Conservation (phyloP, 2,329 filamentous ascomycete species). For the Arthroderma sp. region DNA sequence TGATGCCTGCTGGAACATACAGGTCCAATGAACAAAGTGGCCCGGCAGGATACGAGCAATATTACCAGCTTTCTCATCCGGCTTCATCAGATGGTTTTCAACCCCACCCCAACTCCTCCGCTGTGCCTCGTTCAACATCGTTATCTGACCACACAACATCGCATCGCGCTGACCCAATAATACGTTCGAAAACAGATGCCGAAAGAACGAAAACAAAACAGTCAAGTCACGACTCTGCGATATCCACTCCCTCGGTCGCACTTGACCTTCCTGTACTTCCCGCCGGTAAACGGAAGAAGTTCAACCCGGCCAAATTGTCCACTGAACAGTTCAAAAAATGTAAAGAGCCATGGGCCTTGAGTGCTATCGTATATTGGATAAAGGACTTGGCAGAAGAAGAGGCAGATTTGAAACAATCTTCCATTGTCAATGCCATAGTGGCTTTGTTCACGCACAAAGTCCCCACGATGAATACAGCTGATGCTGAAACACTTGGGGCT, state of each 20-base stretch:
- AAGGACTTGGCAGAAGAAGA: slow-evolving; percentile 83
- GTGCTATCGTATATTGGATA: slow-evolving; percentile 75
- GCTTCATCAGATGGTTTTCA: slow-evolving; percentile 40
- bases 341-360: slow-evolving; percentile 82
- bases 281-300: slow-evolving; percentile 64
- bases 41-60: slow-evolving; percentile 22
- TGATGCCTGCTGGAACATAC: slow-evolving; percentile 48
- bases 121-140: slow-evolving; percentile 63
- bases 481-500: slow-evolving; percentile 75
- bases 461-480: slow-evolving; percentile 94
- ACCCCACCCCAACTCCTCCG: slow-evolving; percentile 30
- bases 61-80: slow-evolving; percentile 24
- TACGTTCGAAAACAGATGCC: slow-evolving; percentile 86
- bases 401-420: slow-evolving; percentile 69
- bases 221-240: slow-evolving; percentile 16
- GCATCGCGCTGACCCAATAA: slow-evolving; percentile 57
- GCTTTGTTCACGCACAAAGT: slow-evolving; percentile 88
- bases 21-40: slow-evolving; percentile 35
- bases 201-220: slow-evolving; percentile 46
- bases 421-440: slow-evolving; percentile 75
- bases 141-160: slow-evolving; percentile 71
- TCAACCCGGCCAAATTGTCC: slow-evolving; percentile 72
- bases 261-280: slow-evolving; percentile 79
- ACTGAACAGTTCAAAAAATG: slow-evolving; percentile 73
- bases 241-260: slow-evolving; percentile 36